Evolutionary conservation across 164 flowering plant genomes (phyloP), one percentile per base, ranked within the genome.

Genomic region (Saururus chinensis): DNA sequence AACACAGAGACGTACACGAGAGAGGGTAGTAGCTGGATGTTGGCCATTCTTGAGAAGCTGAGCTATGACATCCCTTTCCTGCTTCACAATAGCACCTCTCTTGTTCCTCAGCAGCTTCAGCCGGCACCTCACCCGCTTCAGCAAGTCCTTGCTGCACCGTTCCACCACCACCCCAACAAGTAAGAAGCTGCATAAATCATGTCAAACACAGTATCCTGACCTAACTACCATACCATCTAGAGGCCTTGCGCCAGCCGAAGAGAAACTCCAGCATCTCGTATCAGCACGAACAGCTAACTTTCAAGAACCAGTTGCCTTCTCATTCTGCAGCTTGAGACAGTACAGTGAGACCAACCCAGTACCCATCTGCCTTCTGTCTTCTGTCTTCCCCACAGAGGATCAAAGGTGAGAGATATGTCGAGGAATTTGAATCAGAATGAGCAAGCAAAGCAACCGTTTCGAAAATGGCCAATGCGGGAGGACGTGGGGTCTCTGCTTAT

Each of bases 81-180:
- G 88, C 56, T 71, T 80, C 51, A 73, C 77, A 19, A 92, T 80
- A 9, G 82, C 66, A 20, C 56, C 35, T 64, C 83, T 77, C 75
- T 87, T 89, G 82, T 72, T 87, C 80, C 77, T 82, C 65, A 84
- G 74, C 42, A 82, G 73, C 77, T 80, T 86, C 1, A 92, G 69
- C 21, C 95, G 86, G 63, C 86, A 75, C 70, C 77, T 90, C 40
- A 77, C 80, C 8, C 64, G 68, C 61, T 71, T 79, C 37, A 89
- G 71, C 81, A 89, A 68, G 45, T 63, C 83, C 81, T 89, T 89
- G 59, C 96, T 92, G 82, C 72, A 76, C 56, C 49, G 11, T 12
- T 9, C 56, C 22, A 53, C 23, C 9, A 19, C 56, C 2, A 6
- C 25, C n/a, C n/a, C n/a, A n/a, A n/a, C n/a, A n/a, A n/a, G n/a